These are phyloP conservation scores for Fusarium graminum DNA, from an alignment of 2,329 filamentous ascomycete species.

Conservation along the genomic window DNA sequence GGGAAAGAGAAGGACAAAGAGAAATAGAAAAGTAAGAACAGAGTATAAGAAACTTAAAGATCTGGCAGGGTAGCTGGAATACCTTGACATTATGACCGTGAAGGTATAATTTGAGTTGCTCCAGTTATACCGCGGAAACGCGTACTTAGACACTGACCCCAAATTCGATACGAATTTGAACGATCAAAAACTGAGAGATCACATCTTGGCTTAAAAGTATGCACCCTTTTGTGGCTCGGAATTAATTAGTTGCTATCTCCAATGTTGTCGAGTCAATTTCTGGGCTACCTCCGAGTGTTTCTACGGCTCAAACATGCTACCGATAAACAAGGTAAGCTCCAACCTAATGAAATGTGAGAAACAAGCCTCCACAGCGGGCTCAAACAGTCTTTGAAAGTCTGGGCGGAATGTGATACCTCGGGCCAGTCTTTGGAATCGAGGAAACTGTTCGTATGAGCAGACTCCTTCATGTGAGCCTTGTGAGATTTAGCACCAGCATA, in stretches of 20 bases:
- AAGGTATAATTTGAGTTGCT: neutral
- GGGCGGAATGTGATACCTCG: too few relatives aligned
- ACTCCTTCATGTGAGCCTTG: too few relatives aligned
- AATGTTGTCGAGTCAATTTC: neutral
- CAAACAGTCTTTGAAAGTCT: too few relatives aligned
- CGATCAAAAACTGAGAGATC: neutral
- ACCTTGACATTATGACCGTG: neutral
- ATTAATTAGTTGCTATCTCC: neutral
- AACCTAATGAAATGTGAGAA: too few relatives aligned
- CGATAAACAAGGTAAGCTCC: too few relatives aligned
- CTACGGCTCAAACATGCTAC: neutral
- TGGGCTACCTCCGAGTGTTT: neutral
- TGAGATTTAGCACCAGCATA: too few relatives aligned
- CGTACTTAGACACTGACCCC: neutral
- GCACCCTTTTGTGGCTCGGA: neutral
- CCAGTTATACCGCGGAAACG: neutral
- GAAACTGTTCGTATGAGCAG: too few relatives aligned
- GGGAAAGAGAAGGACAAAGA: too few relatives aligned
- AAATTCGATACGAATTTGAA: neutral
- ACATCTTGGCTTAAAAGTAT: neutral
- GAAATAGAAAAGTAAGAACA: neutral
- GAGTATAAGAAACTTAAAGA: neutral
- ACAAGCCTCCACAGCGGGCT: too few relatives aligned
- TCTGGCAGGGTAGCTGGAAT: neutral
- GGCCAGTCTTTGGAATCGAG: too few relatives aligned